Base-by-base conservation (phyloP, 1,284 basidiomycete genomes). In the Leccinum holopus region DNA sequence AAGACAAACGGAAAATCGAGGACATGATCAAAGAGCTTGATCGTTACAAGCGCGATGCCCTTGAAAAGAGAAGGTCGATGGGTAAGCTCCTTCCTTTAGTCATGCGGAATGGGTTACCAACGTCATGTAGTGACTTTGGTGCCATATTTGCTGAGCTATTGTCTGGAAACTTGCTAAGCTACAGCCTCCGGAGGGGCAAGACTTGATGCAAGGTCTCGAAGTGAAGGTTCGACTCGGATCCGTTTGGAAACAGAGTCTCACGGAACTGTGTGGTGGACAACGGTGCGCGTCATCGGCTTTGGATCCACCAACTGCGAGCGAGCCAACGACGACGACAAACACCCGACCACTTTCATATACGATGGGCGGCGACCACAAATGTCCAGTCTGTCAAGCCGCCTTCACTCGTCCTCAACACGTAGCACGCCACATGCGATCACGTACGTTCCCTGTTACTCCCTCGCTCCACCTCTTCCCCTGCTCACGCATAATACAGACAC, bases 181-280 rank as follows among this genome's bases (percentile, higher is more conserved):
- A 32, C 92, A 95, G 71, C 94, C 96, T 8, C 94, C 95, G 3
- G 96, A 99, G 63, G 92, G 91, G 0, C 89, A 93, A 75, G 96
- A 98, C 70, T 80, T 99, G 63, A 97, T 95, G 72, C 86, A 97
- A 66, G 97, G 97, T 16, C 84, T 99, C 7, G 97, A 99, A 75
- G 96, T 99, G 77, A 98, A 98, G 73, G 97, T 99, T 33, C 88
- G 87, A 63, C 84, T 99, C 1, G 97, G 97, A 3, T 86, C 82
- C 25, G 94, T 99, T 0, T 99, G 97, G 97, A 99, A 99, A 76
- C 92, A 95, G 70, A 95, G 91, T 72, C 81, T 99, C 72, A 99
- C 97, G 0, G 97, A 99, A 75, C 82, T 99, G 58, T 96, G 94
- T 69, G 97, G 97, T 66, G 97, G 97, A 16, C 97, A 99, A 82